Conservation (phyloP, 2,329 filamentous ascomycete species). For the Verticillium alfalfae region DNA sequence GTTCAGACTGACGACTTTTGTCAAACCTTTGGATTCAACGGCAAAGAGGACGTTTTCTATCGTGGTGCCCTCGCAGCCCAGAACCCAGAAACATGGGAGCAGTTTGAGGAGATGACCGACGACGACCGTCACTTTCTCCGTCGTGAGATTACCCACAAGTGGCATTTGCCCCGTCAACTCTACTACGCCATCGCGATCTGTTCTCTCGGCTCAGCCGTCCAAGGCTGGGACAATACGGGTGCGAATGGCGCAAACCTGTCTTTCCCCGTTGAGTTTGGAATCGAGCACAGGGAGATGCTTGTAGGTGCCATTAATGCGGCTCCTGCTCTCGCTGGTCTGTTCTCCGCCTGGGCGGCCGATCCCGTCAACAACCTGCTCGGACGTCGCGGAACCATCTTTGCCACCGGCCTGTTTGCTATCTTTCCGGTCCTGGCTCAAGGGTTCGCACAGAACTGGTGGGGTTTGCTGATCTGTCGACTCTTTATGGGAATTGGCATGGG, state of each 20-base stretch:
- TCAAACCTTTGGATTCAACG: conserved; percentile 34
- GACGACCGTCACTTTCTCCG: conserved; percentile 32
- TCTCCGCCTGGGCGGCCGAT: conserved; percentile 52
- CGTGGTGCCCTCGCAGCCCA: conserved; percentile 48
- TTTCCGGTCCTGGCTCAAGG: conserved; percentile 58
- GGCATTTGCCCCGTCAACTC: conserved; percentile 40
- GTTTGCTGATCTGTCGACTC: conserved; percentile 44
- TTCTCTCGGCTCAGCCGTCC: conserved; percentile 48
- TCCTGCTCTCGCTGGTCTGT: conserved; percentile 13
- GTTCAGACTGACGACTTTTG: conserved; percentile 50
- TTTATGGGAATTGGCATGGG: conserved; percentile 59
- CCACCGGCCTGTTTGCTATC: conserved; percentile 39
- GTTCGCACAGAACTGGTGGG: conserved; percentile 50
- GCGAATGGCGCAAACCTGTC: conserved; percentile 42
- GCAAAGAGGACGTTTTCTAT: conserved; percentile 37
- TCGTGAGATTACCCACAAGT: conserved; percentile 40
- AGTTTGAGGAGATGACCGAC: conserved; percentile 37
- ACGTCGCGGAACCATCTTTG: conserved; percentile 59
- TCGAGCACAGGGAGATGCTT: conserved; percentile 37
- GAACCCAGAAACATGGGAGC: conserved; percentile 41
- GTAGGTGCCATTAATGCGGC: conserved; percentile 54
- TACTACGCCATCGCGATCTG: conserved; percentile 46
- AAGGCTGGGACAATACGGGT: conserved; percentile 43
- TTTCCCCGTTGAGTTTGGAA: conserved; percentile 38
- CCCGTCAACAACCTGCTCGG: conserved; percentile 54